Evolutionary conservation across 2,329 filamentous ascomycete genomes (phyloP).

Genomic region (Colletotrichum sojae): DNA sequence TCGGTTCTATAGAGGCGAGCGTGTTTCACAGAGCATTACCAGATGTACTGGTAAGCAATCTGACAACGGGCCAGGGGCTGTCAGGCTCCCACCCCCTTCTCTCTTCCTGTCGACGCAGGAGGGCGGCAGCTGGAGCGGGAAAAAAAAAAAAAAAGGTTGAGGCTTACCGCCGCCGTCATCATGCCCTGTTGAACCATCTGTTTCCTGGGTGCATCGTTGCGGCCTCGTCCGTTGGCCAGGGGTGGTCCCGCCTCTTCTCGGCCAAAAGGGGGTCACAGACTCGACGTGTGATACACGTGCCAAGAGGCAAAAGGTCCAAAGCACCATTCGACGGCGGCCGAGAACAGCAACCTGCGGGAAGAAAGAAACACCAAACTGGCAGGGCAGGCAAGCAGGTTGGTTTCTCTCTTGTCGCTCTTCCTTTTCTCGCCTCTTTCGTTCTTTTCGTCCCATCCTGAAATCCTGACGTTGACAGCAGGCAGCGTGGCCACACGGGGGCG

Average conservation of each 20-base stretch:
- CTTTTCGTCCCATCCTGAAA: conserved; percentile 34
- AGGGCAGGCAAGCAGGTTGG: background rate
- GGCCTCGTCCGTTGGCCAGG: conserved; percentile 24
- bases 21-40: conserved; percentile 36
- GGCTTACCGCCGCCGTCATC: background rate
- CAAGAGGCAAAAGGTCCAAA: conserved; percentile 28
- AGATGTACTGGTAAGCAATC: conserved; percentile 34
- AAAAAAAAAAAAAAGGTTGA: background rate
- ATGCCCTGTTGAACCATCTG: conserved; percentile 7
- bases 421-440: background rate
- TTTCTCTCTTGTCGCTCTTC: too few species aligned
- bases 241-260: conserved; percentile 21
- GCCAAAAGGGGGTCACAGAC: conserved; percentile 33
- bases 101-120: too few species aligned
- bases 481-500: conserved; percentile 2
- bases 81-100: too few species aligned
- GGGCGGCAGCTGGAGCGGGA: background rate
- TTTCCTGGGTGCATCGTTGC: conserved; percentile 7
- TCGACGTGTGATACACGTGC: conserved; percentile 37
- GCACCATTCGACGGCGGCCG: conserved; percentile 17
- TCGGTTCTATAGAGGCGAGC: conserved; percentile 25
- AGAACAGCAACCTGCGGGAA: conserved; percentile 1
- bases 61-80: conserved; percentile 8
- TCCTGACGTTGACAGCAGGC: conserved; percentile 34
- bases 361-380: background rate